Evolutionary conservation across 1,139 yeast species (phyloP), one percentile per base, ranked within the genome.

Genomic region (Suhomyces bokatorum): DNA sequence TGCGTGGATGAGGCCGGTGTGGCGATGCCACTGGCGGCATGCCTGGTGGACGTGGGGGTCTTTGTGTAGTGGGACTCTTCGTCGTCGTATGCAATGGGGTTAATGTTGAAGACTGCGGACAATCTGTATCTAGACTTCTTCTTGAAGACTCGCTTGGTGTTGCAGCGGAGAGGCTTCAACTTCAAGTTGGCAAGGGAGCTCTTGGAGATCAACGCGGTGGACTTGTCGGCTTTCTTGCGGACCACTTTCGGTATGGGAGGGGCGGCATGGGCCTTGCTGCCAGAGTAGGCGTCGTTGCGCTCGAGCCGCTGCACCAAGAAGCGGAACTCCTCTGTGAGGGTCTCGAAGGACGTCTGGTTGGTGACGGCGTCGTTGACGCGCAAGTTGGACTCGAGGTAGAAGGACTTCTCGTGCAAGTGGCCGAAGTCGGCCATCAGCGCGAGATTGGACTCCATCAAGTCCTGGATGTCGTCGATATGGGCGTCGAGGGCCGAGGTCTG

Each of bases 301-400:
- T 44, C 50, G 13, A 54, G 34, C 31, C 35, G 50, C 41, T 47
- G 46, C 46, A 59, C 46, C 37, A 60, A 49, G 39, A 46, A 44
- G 15, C 50, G 44, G 44, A 50, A 80, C 55, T 82, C 87, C 36
- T 66, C 58, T 32, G 67, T 60, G 38, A 83, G 56, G 48, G 77
- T 79, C 39, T 75, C 78, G 49, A 78, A 69, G 1, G 82, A 75
- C 64, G 77, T 60, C 63, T 75, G 49, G 70, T 76, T 57, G 67
- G 76, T 69, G 40, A 63, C 47, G 20, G 36, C 34, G 51, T 72
- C 78, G 46, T 67, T 69, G 37, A 57, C 43, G 17, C 52, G 56
- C 37, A 72, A 44, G 42, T 63, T 68, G 8, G 70, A 60, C 49
- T 73, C 77, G 35, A 73, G 61, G 44, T 64, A 62, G 44, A 62